These are phyloP conservation scores for Albugo candida DNA, from an alignment of 352 stramenopile genomes.

Conservation along the genomic window DNA sequence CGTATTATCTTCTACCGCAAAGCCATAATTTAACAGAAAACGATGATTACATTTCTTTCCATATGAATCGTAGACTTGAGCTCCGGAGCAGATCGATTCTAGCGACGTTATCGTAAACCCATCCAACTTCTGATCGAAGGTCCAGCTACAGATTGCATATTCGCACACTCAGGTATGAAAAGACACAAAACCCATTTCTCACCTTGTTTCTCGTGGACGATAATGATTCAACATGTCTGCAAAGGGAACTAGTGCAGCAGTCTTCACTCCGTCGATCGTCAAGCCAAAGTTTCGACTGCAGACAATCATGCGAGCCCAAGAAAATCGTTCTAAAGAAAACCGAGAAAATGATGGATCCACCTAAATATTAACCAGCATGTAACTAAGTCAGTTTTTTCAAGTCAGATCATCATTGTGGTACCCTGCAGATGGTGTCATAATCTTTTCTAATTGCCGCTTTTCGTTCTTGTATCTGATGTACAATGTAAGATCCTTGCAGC, in stretches of 20 bases:
- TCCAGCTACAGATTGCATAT: constrained; percentile 27
- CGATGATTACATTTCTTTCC: constrained; percentile 99
- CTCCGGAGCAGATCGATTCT: constrained; percentile 42
- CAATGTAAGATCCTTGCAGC: constrained; percentile 84
- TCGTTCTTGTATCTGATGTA: constrained; percentile 90
- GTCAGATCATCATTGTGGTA: constrained; percentile 5
- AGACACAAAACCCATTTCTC: constrained; percentile 44
- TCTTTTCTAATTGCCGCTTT: constrained; percentile 92
- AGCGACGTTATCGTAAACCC: constrained; percentile 82
- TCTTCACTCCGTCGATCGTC: constrained; percentile 93
- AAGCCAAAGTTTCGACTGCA: constrained; percentile 98
- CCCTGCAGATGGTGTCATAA: constrained; percentile 90
- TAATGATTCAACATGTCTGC: constrained; percentile 99
- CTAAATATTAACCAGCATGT: constrained; percentile 2
- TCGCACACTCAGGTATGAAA: neutral
- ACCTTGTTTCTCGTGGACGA: constrained; percentile 94
- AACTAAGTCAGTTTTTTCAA: neutral
- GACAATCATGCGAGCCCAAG: constrained; percentile 97
- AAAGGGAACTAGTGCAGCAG: constrained; percentile 94
- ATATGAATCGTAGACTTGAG: constrained; percentile 98
- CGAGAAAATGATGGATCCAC: constrained; percentile 82
- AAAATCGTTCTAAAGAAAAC: constrained; percentile 93
- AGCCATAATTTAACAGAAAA: constrained; percentile 99
- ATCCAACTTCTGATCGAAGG: constrained; percentile 65
- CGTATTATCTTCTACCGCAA: constrained; percentile 96